Evolutionary conservation across 2,329 filamentous ascomycete genomes (phyloP), one percentile per base, ranked within the genome.

Genomic region (Fonsecaea erecta): DNA sequence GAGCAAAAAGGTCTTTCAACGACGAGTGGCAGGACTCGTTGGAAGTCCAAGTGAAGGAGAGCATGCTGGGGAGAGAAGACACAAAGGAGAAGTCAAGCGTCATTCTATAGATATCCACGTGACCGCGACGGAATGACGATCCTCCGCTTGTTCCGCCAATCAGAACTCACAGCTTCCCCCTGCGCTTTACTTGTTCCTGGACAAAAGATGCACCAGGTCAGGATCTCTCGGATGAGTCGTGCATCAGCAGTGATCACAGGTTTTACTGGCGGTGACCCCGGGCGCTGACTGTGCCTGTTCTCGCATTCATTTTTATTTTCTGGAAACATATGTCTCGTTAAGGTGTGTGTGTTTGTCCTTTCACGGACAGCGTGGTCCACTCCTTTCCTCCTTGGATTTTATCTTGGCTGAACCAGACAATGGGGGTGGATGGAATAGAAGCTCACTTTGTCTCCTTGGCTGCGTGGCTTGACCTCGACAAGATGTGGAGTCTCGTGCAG

Each of bases 401-500:
- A 24, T n/a, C n/a, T 34, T 53, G 3, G 51, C 51, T 53, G 26
- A 30, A 24, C 28, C 16, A 34, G 28, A 40, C 18, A 30, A 63
- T 56, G 60, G 37, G 32, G 60, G 21, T 63, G 12, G 37, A 30
- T 35, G 32, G n/a, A n/a, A n/a, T 52, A 35, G 40, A 26, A 40
- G 40, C 11, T 24, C 58, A 24, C 24, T 48, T 35, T 14, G 16
- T 48, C 51, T 32, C 43, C 28, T 16, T 60, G 32, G 43, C 30
- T 24, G 43, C 43, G 1, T 48, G 43, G 43, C 34, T 52, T 18
- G 57, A 60, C 57, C 21, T 35, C 28, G 40, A 48, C 30, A 63
- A 21, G 24, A 69, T 69, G 67, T 61, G 64, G 51, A 51, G 37
- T 1, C 43, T 66, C 16, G 52, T 69, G 26, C 60, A 65, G 24